Conservation (phyloP, 192 early-diverging fungal species). For the Linnemannia elongata region DNA sequence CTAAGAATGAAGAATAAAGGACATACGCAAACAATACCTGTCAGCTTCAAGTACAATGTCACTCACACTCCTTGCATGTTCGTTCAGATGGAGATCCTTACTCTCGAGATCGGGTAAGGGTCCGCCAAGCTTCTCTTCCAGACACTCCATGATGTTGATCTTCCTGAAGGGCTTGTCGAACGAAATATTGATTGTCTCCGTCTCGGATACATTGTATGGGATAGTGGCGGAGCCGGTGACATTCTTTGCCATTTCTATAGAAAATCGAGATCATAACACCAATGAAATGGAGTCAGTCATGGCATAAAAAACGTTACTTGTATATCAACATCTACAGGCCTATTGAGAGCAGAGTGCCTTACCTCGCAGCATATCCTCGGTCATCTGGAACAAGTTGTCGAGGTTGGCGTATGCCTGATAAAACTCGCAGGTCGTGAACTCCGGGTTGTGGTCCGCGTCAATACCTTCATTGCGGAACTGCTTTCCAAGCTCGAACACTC, state of each 20-base stretch:
- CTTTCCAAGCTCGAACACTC: slow-evolving; percentile 91
- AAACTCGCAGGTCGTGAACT: slow-evolving; percentile 93
- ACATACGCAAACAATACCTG: not conserved
- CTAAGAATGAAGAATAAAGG: not conserved
- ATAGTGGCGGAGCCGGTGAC: slow-evolving; percentile 41
- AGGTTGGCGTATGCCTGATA: slow-evolving; percentile 86
- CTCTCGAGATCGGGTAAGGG: slow-evolving; percentile 60
- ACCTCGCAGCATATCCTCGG: slow-evolving; percentile 76
- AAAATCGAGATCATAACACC: not conserved
- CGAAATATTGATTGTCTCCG: slow-evolving; percentile 52
- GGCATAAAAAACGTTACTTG: not conserved
- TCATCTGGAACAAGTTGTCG: slow-evolving; percentile 74
- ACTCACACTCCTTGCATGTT: not conserved
- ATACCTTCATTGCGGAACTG: slow-evolving; percentile 94
- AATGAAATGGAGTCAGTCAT: not conserved
- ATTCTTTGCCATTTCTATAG: slow-evolving; percentile 54
- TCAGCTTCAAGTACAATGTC: not conserved
- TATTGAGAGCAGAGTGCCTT: not conserved
- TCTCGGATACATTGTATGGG: slow-evolving; percentile 8
- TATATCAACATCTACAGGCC: not conserved
- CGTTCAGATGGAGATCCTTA: slow-evolving; percentile 12
- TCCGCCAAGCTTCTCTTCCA: slow-evolving; percentile 58
- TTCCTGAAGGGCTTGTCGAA: slow-evolving; percentile 69
- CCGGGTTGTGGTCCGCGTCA: slow-evolving; percentile 90
- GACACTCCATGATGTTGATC: slow-evolving; percentile 67